Base-by-base conservation (phyloP, 2,329 filamentous ascomycete genomes). In the Penicillium sp. region DNA sequence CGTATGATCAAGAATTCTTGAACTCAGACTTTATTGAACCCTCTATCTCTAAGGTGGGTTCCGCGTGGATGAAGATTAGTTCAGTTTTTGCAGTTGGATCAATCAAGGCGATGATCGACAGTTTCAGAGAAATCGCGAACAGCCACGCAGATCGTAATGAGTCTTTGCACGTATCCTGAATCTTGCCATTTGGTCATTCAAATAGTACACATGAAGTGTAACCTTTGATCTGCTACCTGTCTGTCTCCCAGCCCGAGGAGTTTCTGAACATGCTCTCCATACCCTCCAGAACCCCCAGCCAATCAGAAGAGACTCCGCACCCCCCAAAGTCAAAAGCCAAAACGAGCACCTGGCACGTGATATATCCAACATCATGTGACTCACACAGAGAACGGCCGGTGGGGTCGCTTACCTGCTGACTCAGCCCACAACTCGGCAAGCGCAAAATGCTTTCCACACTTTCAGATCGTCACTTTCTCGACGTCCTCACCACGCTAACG, bases 351-450 rank as follows among this genome's bases (percentile, higher is more conserved):
- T 30, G 25, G 6, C 52, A 54, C 52, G 52, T 54, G 52, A 43
- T 2, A 14, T 3, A 4, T 22, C 7, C 14, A 4, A 25, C 5
- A 52, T 53, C 51, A 53, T 53, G 51, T 53, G 52, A 55, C 30
- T 45, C 25, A 46, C n/a, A 19, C 52, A 28, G 37, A 14, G 22
- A 37, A 53, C 35, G 38, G 51, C 10, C 52, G 55, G 67, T 35
- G 53, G 37, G 60, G 68, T 77, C 75, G 75, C 75, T 78, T 77
- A 78, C 52, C 38, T 40, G 52, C 53, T 55, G 40, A 74, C 71
- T 74, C 73, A 77, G 75, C 76, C 75, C 76, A 78, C 76, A 77
- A 77, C 65, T 78, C 72, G 72, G 70, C 71, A 73, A 76, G 70
- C 71, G 75, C 72, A 76, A 77, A 78, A 78, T 68, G 71, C 68